These are phyloP conservation scores for Colletotrichum navitas DNA, from an alignment of 2,329 filamentous ascomycete species.

Conservation along the genomic window DNA sequence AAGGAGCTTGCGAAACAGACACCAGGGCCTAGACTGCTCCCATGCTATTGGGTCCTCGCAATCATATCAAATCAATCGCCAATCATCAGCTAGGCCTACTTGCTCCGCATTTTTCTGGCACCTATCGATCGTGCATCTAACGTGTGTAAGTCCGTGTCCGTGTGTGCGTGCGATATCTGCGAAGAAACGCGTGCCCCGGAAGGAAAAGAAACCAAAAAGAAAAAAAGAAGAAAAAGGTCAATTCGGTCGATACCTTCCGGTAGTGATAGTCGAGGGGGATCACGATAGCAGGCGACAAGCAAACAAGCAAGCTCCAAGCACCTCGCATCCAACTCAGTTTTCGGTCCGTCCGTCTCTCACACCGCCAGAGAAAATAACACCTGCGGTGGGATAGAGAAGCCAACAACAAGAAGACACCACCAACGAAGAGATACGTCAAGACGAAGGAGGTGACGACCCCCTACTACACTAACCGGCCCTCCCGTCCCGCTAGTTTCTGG, in stretches of 20 bases:
- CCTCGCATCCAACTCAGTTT: neutral
- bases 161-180: conserved; percentile 17
- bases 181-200: conserved; percentile 27
- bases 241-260: neutral
- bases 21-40: conserved; percentile 27
- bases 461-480: conserved; percentile 20
- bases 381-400: neutral
- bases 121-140: conserved; percentile 41
- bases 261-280: conserved; percentile 1
- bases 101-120: conserved; percentile 36
- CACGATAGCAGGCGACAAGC: conserved; percentile 4
- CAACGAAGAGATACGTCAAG: conserved; percentile 13
- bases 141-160: neutral
- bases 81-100: conserved; percentile 34
- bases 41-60: conserved; percentile 32
- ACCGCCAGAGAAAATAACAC: conserved; percentile 5
- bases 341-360: conserved; percentile 8
- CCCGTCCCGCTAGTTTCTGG: conserved; percentile 12
- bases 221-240: conserved; percentile 2
- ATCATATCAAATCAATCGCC: conserved; percentile 36
- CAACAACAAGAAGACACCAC: conserved; percentile 3
- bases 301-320: conserved; percentile 13
- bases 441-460: neutral
- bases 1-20: conserved; percentile 37
- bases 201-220: neutral